Evolutionary conservation across 805 yeast species (phyloP).

Genomic region (Dipodascopsis tothii): DNA sequence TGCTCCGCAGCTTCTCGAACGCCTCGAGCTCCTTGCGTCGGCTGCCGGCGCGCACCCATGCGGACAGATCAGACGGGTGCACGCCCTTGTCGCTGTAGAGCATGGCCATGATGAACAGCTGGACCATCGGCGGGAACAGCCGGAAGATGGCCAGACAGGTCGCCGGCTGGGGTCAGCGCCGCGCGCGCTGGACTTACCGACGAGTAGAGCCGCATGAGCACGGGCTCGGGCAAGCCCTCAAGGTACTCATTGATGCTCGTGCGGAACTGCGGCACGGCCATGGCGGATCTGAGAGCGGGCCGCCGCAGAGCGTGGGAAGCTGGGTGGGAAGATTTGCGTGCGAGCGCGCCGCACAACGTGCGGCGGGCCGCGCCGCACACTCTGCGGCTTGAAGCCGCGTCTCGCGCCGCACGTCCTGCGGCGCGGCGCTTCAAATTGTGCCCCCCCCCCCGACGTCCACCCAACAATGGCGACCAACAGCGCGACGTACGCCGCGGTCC

Average conservation of each 20-base stretch:
- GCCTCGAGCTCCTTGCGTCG: constrained; percentile 63
- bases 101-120: constrained; percentile 80
- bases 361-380: no score
- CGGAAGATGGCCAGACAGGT: constrained; percentile 91
- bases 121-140: constrained; percentile 79
- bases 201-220: constrained; percentile 73
- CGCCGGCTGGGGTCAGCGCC: constrained; percentile 48
- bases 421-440: no score
- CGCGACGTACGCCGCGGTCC: constrained; percentile 5
- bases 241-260: constrained; percentile 58
- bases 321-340: no score
- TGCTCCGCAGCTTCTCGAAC: constrained; percentile 60
- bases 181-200: constrained; percentile 33
- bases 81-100: constrained; percentile 72
- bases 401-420: no score
- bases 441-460: no score
- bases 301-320: no score
- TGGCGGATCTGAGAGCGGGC: no score
- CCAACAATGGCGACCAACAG: background rate
- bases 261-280: constrained; percentile 22
- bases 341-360: no score
- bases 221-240: constrained; percentile 79
- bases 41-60: constrained; percentile 63
- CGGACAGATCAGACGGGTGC: constrained; percentile 56
- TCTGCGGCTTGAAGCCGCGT: no score